Percentiles rank a stretch among this genome's conserved stretches.
Evolutionary conservation across 768 basidiomycete genomes (phyloP).

Genomic region (Mycena kentingensis): DNA sequence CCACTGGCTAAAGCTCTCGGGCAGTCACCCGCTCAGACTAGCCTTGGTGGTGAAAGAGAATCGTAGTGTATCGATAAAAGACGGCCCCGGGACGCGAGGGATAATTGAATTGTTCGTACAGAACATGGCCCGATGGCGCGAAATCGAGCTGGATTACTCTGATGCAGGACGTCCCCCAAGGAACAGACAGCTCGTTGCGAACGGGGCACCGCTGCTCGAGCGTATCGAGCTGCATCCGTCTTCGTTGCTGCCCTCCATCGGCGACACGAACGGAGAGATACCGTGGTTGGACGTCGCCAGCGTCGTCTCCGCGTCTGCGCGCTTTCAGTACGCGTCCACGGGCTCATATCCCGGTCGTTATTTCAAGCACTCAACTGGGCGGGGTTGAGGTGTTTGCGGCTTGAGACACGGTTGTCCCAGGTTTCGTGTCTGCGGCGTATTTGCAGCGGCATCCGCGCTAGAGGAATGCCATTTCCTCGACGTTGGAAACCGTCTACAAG

Average conservation of each 20-base stretch:
- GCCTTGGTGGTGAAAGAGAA: conserved; percentile 6
- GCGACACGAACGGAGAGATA: no score
- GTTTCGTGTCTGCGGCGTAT: conserved; percentile 8
- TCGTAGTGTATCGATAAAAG: not conserved
- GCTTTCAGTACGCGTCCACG: conserved; percentile 11
- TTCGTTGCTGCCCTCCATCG: no score
- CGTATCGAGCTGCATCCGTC: no score
- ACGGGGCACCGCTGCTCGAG: no score
- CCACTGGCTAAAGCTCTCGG: conserved; percentile 14
- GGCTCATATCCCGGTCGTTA: conserved; percentile 7
- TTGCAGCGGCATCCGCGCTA: conserved; percentile 10
- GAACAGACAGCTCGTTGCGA: no score
- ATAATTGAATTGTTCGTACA: no score
- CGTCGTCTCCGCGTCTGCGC: conserved; percentile 9
- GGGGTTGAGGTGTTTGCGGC: conserved; percentile 8
- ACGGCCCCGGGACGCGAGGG: not conserved
- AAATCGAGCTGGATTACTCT: no score
- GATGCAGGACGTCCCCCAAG: no score
- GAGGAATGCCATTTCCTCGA: conserved; percentile 16
- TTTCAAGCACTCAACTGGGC: conserved; percentile 10
- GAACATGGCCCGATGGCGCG: no score
- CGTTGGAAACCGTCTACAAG: conserved; percentile 2
- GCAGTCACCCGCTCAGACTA: conserved; percentile 1
- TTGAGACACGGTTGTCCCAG: conserved; percentile 13
- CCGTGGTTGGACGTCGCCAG: no score